Conservation (phyloP, 2,329 filamentous ascomycete genomes). For the Huntiella abstrusa region DNA sequence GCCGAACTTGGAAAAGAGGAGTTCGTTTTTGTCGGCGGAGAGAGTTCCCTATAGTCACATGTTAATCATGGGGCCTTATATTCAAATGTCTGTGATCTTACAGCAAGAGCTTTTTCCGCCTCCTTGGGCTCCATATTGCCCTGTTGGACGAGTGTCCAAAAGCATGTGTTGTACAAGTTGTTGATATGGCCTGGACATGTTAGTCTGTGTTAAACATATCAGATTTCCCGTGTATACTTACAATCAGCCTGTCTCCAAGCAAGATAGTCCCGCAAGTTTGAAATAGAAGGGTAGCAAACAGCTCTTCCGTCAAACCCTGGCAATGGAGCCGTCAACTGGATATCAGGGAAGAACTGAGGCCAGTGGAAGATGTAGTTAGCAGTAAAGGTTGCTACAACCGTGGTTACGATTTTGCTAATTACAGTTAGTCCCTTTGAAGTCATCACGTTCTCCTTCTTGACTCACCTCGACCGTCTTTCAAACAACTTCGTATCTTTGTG, state of each 20-base stretch:
- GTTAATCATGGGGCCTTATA: slow-evolving; percentile 12
- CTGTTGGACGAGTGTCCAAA: slow-evolving; percentile 71
- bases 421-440: not conserved
- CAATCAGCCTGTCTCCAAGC: slow-evolving; percentile 96
- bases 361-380: slow-evolving; percentile 75
- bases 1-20: slow-evolving; percentile 69
- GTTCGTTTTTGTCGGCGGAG: slow-evolving; percentile 84
- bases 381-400: slow-evolving; percentile 82
- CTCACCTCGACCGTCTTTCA: slow-evolving; percentile 61
- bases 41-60: slow-evolving; percentile 48
- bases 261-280: slow-evolving; percentile 82
- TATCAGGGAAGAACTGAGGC: slow-evolving; percentile 55
- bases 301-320: slow-evolving; percentile 88
- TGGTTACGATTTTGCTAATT: slow-evolving; percentile 69
- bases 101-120: slow-evolving; percentile 64
- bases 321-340: slow-evolving; percentile 49
- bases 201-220: not conserved
- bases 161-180: slow-evolving; percentile 94
- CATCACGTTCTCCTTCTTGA: not conserved
- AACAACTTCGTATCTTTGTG: slow-evolving; percentile 69
- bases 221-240: slow-evolving; percentile 23
- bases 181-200: slow-evolving; percentile 64
- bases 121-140: slow-evolving; percentile 59
- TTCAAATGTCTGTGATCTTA: slow-evolving; percentile 18
- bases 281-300: slow-evolving; percentile 68